Evolutionary conservation across 1,139 yeast species (phyloP), one percentile per base, ranked within the genome.

Genomic region (Debaryomyces subglobosus): DNA sequence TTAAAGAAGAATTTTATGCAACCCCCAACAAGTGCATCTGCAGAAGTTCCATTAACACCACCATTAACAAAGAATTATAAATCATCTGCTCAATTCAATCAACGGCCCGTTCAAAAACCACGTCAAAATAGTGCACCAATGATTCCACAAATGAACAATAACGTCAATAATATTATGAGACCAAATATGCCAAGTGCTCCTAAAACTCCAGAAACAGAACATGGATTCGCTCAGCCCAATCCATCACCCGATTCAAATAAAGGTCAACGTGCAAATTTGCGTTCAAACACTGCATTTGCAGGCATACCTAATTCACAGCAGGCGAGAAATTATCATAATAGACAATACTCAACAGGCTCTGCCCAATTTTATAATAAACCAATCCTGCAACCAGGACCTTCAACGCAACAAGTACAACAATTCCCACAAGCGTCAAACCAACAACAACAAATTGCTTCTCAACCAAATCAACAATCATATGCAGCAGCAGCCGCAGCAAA

Each of bases 1-100:
- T 52, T 69, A 10, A 69, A 69, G 45, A 67, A 65, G 50, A 40
- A 48, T 10, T 29, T 38, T 29, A 47, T 21, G 30, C 45, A 45
- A 15, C 47, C 46, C 0, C 39, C 44, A 4, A 32, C 48, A 5
- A 46, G 30, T 27, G 35, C 39, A 5, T 36, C 40, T 7, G 24
- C 45, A 4, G 47, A 38, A 21, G 23, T 42, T 30, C 44, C 49
- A 8, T 27, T 29, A 24, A 33, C 41, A 18, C 53, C 43, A 29
- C 47, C 45, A 37, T 47, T 27, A 46, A 36, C 36, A 37, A 29
- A 23, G 25, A 49, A 38, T 21, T 36, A 9, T 20, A 45, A 39
- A 32, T 42, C 25, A 18, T 50, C 40, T 27, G 49, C 39, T 33
- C 53, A 48, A 44, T 51, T 45, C 18, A 40, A 43, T 13, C 43